These are phyloP conservation scores for Aquilaria malaccensis DNA, from an alignment of 345 rosid species.

Conservation along the genomic window DNA sequence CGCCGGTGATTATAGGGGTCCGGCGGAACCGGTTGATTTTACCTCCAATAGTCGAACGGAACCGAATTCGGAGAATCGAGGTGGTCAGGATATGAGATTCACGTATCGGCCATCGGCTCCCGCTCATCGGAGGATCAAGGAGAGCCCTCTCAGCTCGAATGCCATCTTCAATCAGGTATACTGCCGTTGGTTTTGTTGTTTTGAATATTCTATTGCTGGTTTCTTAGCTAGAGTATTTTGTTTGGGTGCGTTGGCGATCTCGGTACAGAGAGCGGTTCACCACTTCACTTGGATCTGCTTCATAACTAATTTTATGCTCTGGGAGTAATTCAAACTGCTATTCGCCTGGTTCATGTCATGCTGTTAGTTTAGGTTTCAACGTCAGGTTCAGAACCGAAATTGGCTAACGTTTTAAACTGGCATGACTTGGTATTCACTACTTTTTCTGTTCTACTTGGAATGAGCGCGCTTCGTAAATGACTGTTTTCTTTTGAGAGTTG, in stretches of 20 bases:
- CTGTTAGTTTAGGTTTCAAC: too few relatives aligned
- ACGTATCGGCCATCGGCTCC: constrained; percentile 69
- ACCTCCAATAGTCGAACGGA: constrained; percentile 16
- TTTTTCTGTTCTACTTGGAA: too few relatives aligned
- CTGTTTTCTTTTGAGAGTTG: too few relatives aligned
- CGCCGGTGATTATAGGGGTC: constrained; percentile 20
- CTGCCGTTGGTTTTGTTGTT: neutral
- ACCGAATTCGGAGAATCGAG: constrained; percentile 22
- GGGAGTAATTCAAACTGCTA: too few relatives aligned
- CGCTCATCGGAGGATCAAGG: constrained; percentile 60
- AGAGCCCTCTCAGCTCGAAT: constrained; percentile 91
- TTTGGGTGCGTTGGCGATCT: neutral
- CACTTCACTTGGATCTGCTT: too few relatives aligned
- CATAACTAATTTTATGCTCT: too few relatives aligned
- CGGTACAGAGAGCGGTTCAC: too few relatives aligned
- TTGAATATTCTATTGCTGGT: neutral
- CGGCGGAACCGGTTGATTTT: constrained; percentile 26
- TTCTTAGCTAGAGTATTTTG: neutral
- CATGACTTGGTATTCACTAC: too few relatives aligned
- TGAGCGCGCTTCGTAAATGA: too few relatives aligned
- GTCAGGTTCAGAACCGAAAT: too few relatives aligned
- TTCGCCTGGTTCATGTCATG: too few relatives aligned
- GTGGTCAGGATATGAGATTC: constrained; percentile 30
- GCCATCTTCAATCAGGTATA: constrained; percentile 76
- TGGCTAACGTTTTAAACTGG: too few relatives aligned